Evolutionary conservation across 2,329 filamentous ascomycete species (phyloP).

Genomic region (Penicillium sp.): DNA sequence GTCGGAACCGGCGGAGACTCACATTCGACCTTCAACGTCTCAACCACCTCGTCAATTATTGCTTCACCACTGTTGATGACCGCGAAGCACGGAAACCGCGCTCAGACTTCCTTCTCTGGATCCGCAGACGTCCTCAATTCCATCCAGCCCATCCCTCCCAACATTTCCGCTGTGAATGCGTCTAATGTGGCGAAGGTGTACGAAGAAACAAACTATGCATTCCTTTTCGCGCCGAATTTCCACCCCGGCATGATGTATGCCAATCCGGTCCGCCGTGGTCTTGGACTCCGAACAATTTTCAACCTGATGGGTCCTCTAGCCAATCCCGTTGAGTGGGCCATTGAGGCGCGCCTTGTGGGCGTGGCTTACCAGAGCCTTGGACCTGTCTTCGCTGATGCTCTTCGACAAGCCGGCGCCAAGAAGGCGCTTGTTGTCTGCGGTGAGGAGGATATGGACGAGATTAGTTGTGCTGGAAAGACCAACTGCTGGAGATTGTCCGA

Average conservation of each 20-base stretch:
- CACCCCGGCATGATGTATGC: slow-evolving; percentile 93
- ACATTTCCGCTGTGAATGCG: slow-evolving; percentile 71
- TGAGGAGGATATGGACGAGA: slow-evolving; percentile 90
- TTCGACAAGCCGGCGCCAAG: slow-evolving; percentile 69
- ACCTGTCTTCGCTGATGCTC: slow-evolving; percentile 80
- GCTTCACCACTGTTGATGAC: slow-evolving; percentile 81
- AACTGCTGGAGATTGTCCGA: slow-evolving; percentile 79
- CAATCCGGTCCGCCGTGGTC: slow-evolving; percentile 77
- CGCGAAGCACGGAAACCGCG: slow-evolving; percentile 93
- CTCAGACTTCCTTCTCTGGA: slow-evolving; percentile 91
- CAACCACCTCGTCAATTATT: slow-evolving; percentile 89
- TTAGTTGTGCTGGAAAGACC: slow-evolving; percentile 84
- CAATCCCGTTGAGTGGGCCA: slow-evolving; percentile 78
- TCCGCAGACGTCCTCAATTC: slow-evolving; percentile 86
- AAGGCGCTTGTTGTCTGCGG: slow-evolving; percentile 93
- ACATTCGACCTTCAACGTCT: slow-evolving; percentile 98
- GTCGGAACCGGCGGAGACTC: slow-evolving; percentile 95
- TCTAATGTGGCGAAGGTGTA: slow-evolving; percentile 71
- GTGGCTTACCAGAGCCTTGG: slow-evolving; percentile 86
- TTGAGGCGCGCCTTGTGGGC: slow-evolving; percentile 91
- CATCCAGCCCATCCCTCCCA: slow-evolving; percentile 69
- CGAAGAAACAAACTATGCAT: slow-evolving; percentile 80
- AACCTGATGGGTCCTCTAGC: slow-evolving; percentile 91
- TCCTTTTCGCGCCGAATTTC: slow-evolving; percentile 93
- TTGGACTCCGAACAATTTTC: slow-evolving; percentile 96